phyloP scores from a whole-genome alignment of 2,329 filamentous ascomycete genomes.

The Phoma sp. region DNA sequence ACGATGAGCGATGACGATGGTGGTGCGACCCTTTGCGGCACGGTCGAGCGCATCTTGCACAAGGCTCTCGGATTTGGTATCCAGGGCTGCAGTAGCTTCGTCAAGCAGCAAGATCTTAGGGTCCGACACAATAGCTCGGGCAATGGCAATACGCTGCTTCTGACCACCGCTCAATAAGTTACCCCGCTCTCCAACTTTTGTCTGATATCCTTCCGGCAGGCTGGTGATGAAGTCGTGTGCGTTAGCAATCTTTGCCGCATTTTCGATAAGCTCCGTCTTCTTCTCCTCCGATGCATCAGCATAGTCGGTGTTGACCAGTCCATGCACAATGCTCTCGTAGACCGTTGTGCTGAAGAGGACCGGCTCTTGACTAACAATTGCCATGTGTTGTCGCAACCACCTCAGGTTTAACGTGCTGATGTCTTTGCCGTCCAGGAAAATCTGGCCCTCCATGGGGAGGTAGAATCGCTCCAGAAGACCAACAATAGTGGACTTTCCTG shows the following conservation, averaged over 20 bases:
- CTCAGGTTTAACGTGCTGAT: conserved; percentile 81
- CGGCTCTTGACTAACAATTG: conserved; percentile 91
- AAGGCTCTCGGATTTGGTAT: conserved; percentile 92
- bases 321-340: conserved; percentile 87
- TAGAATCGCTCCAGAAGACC: conserved; percentile 95
- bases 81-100: conserved; percentile 91
- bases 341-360: conserved; percentile 90
- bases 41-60: conserved; percentile 92
- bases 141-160: conserved; percentile 96
- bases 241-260: conserved; percentile 89
- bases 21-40: conserved; percentile 85
- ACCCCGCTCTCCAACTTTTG: conserved; percentile 92
- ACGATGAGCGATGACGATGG: conserved; percentile 94
- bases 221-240: conserved; percentile 87
- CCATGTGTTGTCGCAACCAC: conserved; percentile 91
- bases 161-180: conserved; percentile 93
- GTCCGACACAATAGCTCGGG: conserved; percentile 86
- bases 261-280: conserved; percentile 72
- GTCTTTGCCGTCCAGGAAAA: conserved; percentile 83
- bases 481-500: conserved; percentile 93
- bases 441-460: conserved; percentile 78
- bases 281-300: conserved; percentile 71
- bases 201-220: conserved; percentile 89
- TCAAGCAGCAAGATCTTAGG: conserved; percentile 92
- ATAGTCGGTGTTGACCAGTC: conserved; percentile 81